These are phyloP conservation scores for Manihot esculenta DNA, from an alignment of 441 rosid genomes.

Conservation along the genomic window DNA sequence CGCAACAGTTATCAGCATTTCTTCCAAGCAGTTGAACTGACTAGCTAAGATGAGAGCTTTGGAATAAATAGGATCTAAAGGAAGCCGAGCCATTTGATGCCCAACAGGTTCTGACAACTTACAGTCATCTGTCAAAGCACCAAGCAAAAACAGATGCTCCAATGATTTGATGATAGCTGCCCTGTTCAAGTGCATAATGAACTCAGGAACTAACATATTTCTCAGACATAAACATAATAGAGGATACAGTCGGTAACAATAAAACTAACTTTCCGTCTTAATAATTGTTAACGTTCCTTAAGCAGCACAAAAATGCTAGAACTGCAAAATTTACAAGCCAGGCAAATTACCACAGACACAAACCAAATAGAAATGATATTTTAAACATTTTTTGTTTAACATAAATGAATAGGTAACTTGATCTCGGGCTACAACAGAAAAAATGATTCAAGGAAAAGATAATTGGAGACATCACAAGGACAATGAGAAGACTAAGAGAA, in stretches of 20 bases:
- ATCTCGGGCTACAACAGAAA: neutral
- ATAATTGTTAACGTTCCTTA: neutral
- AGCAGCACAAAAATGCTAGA: neutral
- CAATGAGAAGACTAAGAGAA: neutral
- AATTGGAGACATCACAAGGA: neutral
- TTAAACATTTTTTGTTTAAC: neutral
- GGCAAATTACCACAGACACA: neutral
- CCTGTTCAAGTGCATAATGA: constrained; percentile 44
- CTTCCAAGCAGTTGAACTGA: constrained; percentile 86
- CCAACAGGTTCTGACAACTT: constrained; percentile 80
- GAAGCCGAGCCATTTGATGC: constrained; percentile 90
- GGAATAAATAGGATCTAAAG: constrained; percentile 82
- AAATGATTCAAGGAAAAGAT: neutral
- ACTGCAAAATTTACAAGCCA: neutral
- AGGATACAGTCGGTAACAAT: constrained; percentile 10
- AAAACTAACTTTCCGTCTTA: neutral
- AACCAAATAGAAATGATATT: neutral
- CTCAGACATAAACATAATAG: neutral
- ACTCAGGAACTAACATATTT: constrained; percentile 16
- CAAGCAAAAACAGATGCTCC: constrained; percentile 77
- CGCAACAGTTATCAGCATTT: constrained; percentile 88
- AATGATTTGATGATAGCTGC: constrained; percentile 72
- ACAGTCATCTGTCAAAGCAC: constrained; percentile 88
- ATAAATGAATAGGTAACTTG: neutral
- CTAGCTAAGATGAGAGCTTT: constrained; percentile 82